A percentile compares a stretch with the other conserved stretches of the same genome.
Conservation (phyloP, 805 yeast genomes). For the Candida maesae region DNA sequence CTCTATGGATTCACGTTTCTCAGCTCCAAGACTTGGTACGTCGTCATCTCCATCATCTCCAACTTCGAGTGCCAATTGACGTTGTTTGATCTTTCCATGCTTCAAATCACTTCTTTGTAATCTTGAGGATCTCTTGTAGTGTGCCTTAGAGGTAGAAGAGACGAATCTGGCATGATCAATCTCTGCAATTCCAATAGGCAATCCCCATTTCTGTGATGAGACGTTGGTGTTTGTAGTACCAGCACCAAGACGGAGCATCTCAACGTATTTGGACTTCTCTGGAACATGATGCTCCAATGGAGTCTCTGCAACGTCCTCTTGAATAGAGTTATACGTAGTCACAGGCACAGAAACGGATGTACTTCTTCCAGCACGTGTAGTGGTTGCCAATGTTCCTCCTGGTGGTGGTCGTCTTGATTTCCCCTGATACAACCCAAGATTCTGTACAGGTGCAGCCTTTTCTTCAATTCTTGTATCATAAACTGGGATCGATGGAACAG, state of each 20-base stretch:
- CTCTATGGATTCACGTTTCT: constrained; percentile 16
- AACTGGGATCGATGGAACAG: constrained; percentile 4
- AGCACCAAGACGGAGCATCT: constrained; percentile 37
- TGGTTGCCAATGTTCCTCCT: constrained; percentile 28
- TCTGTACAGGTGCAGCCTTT: constrained; percentile 30
- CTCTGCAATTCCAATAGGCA: constrained; percentile 55
- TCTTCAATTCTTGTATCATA: constrained; percentile 39
- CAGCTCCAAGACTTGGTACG: constrained; percentile 1
- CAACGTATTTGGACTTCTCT: constrained; percentile 47
- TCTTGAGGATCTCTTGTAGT: constrained; percentile 16
- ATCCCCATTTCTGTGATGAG: constrained; percentile 43
- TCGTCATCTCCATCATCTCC: constrained; percentile 51
- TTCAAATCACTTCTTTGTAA: constrained; percentile 42
- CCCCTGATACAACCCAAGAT: constrained; percentile 17
- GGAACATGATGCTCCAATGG: constrained; percentile 36
- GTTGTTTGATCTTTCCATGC: constrained; percentile 59
- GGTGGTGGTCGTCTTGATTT: constrained; percentile 37
- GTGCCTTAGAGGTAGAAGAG: constrained; percentile 12
- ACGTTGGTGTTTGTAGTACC: constrained; percentile 48
- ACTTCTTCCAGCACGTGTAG: constrained; percentile 35
- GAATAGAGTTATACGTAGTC: constrained; percentile 17
- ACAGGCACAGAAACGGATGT: constrained; percentile 28
- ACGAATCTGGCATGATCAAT: constrained; percentile 30
- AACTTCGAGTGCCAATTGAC: constrained; percentile 71
- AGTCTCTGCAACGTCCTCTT: constrained; percentile 10